These are phyloP conservation scores for Schizochytrium sp. DNA, from an alignment of 108 stramenopile genomes.

Conservation along the genomic window DNA sequence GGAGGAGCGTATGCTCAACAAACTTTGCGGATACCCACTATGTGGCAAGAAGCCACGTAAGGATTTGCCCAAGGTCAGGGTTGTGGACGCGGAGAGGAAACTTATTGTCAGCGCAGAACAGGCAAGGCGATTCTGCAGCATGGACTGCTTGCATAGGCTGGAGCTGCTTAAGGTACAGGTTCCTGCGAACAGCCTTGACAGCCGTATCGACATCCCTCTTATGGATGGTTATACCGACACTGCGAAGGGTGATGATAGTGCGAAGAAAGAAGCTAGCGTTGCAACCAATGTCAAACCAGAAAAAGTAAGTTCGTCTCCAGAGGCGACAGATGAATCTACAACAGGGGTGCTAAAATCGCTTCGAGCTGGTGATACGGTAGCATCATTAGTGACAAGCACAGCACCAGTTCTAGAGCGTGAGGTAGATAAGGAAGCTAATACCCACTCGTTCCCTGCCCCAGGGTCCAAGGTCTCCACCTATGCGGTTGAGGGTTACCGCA, in stretches of 20 bases:
- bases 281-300: too few relatives aligned
- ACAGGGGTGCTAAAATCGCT: too few relatives aligned
- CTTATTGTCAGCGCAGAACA: slow-evolving; percentile 22
- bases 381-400: not conserved
- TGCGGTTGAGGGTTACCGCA: slow-evolving; percentile 39
- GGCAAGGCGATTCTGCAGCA: slow-evolving; percentile 43
- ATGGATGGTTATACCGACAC: not conserved
- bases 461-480: slow-evolving; percentile 26
- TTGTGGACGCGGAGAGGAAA: not conserved
- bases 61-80: slow-evolving; percentile 2
- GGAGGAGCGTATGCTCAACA: slow-evolving; percentile 49
- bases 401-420: not conserved
- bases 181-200: not conserved
- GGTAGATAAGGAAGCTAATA: not conserved
- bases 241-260: not conserved
- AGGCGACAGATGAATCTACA: too few relatives aligned
- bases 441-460: slow-evolving; percentile 4
- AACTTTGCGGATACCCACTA: slow-evolving; percentile 24
- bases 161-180: slow-evolving; percentile 34
- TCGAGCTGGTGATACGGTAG: not conserved
- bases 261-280: not conserved
- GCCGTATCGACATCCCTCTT: slow-evolving; percentile 7
- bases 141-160: slow-evolving; percentile 50
- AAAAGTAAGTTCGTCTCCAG: too few relatives aligned
- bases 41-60: not conserved